Base-by-base conservation (phyloP, 805 yeast species). In the Suhomyces canberraensis region DNA sequence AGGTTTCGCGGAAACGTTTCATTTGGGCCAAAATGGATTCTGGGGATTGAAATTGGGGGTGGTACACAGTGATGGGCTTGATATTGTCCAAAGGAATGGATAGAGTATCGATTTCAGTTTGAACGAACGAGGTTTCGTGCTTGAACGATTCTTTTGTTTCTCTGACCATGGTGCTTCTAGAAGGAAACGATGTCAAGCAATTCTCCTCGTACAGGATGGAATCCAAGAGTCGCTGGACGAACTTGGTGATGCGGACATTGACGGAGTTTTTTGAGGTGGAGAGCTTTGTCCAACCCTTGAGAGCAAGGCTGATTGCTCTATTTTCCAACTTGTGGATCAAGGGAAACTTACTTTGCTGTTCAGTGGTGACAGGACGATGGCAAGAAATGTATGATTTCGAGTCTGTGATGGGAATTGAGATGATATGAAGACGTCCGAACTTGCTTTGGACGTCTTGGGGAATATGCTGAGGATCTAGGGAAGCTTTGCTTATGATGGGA, bases 131-230 rank as follows among this genome's bases (percentile, higher is more conserved):
- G 11, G 39, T 29, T 7, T 39, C 13, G 7, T 15, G 9, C 11
- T 38, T 37, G 11, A 41, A 26, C 11, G 48, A 43, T 18, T 56
- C 61, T 29, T 29, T 24, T 16, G 29, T 20, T 43, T 69, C 73
- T 27, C 86, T 61, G 24, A 79, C 60, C 59, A 85, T 72, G 24
- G 81, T 66, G 25, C 64, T 60, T 39, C 76, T 73, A 3, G 89
- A 78, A 1, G 98, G 97, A 16, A 91, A 75, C 2, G 91, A 75
- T 42, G 78, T 69, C 41, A 90, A 65, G 31, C 88, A 76, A 50
- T 77, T 75, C 52, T 90, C 98, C 46, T 81, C 79, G 76, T 91
- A 90, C 2, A 91, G 87, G 5, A 85, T 77, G 16, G 77, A 69
- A 35, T 76, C 73, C 46, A 89, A 57, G 26, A 83, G 66, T 37